A percentile compares a stretch with the other conserved stretches of the same genome.
Conservation (phyloP, 2,329 filamentous ascomycete genomes). For the Lecanicillium sp. region DNA sequence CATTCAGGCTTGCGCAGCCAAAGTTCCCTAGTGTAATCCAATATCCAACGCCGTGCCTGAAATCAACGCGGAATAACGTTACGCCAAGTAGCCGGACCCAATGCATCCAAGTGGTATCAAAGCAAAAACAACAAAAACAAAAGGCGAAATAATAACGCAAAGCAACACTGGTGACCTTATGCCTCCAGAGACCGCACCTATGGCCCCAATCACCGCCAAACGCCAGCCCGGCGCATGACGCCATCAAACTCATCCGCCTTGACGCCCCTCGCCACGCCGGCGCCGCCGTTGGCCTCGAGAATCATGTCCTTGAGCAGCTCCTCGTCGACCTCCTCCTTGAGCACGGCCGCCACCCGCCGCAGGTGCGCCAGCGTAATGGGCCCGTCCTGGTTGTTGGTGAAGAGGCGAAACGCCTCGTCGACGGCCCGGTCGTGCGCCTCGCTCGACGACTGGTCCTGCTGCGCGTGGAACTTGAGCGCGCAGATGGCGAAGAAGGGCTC, state of each 20-base stretch:
- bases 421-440: conserved; percentile 58
- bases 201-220: conserved; percentile 58
- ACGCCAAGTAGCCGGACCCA: neutral
- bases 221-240: conserved; percentile 77
- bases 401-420: conserved; percentile 73
- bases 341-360: conserved; percentile 65
- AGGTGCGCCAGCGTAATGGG: conserved; percentile 78
- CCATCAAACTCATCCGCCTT: conserved; percentile 73
- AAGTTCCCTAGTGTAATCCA: too few relatives aligned
- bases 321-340: conserved; percentile 81
- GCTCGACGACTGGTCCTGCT: conserved; percentile 35
- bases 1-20: too few relatives aligned
- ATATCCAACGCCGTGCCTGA: too few relatives aligned
- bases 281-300: conserved; percentile 81
- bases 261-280: conserved; percentile 63
- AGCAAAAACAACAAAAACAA: conserved; percentile 1
- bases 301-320: conserved; percentile 89
- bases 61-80: neutral
- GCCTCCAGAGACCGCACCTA: neutral
- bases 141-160: neutral
- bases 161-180: too few relatives aligned
- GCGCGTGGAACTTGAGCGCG: conserved; percentile 71
- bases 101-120: neutral
- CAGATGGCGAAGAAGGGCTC: conserved; percentile 79
- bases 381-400: conserved; percentile 48